Base-by-base conservation (phyloP, 495 filamentous ascomycete species). In the Physcia stellaris region DNA sequence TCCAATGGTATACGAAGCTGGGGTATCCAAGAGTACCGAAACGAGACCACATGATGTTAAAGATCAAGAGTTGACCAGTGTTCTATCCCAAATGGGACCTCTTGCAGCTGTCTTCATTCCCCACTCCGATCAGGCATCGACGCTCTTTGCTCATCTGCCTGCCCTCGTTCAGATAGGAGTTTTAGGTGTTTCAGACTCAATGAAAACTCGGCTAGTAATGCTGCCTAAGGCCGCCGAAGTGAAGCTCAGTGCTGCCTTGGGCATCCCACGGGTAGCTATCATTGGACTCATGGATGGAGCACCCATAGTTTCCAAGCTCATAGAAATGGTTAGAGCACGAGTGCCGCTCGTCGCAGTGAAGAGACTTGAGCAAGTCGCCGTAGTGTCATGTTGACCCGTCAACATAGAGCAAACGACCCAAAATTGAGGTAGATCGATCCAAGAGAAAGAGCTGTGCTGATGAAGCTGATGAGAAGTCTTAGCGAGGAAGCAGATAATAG, bases 61-160 rank as follows among this genome's bases (percentile, higher is more conserved):
- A n/a, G n/a, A n/a, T n/a, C n/a, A n/a, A n/a, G n/a, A n/a, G n/a
- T n/a, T n/a, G n/a, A n/a, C n/a, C n/a, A n/a, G n/a, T n/a, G n/a
- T n/a, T n/a, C n/a, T n/a, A n/a, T n/a, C 20, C 22, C 18, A 19
- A 11, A 17, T 18, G 16, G 20, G 23, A 19, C 27, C 46, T 11
- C 59, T 71, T 36, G 59, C 62, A 9, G 59, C 60, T 9, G 58
- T 80, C 17, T 79, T 80, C 44, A 62, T 70, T 24, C 52, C 64
- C 19, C 60, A 60, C 30, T 67, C 66, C 19, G 62, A 59, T 12
- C 64, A 68, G 23, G 60, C 70, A 12, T 54, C 64, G 21, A 51
- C 60, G 12, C 60, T 75, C 30, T 57, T 75, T 51, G 62, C 64
- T 6, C 76, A 81, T 46, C 62, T 81, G 28, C 77, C 77, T 18